A percentile compares a stretch with the other conserved stretches of the same genome.
Conservation (phyloP, 805 yeast species). For the Zygotorulaspora danielsina region DNA sequence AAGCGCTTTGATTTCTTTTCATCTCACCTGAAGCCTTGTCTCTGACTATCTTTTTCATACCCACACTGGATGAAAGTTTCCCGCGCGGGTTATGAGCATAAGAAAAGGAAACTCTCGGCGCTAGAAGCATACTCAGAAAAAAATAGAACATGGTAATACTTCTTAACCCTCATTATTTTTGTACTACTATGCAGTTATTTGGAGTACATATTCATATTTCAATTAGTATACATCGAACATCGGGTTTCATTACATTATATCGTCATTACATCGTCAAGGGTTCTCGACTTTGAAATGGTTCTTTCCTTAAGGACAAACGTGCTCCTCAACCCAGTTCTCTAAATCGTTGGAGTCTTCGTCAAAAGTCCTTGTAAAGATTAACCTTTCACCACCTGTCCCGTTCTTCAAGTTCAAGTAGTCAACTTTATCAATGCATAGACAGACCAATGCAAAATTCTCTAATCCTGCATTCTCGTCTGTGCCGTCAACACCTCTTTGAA, state of each 20-base stretch:
- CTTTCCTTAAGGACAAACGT: conserved; percentile 61
- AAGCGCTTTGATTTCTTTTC: background rate
- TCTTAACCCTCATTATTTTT: no score
- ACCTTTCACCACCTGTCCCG: conserved; percentile 35
- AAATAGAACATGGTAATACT: no score
- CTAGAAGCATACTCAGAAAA: no score
- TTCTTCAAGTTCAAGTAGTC: conserved; percentile 63
- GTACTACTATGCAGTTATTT: background rate
- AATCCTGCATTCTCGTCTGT: conserved; percentile 56
- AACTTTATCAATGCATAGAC: conserved; percentile 64
- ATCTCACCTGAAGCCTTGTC: background rate
- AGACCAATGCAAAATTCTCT: conserved; percentile 65
- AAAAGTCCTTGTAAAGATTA: conserved; percentile 21
- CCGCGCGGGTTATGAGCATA: conserved; percentile 1
- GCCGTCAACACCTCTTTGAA: conserved; percentile 81
- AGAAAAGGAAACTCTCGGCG: conserved; percentile 1
- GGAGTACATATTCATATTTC: background rate
- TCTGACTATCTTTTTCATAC: no score
- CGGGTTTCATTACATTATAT: conserved; percentile 7
- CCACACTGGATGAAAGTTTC: no score
- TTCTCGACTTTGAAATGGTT: background rate
- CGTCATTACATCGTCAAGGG: conserved; percentile 4
- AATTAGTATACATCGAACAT: conserved; percentile 2
- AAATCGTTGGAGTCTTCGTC: conserved; percentile 49
- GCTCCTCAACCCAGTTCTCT: conserved; percentile 71